Conservation (phyloP, 257 asterid genomes). For the Linaria vulgaris region DNA sequence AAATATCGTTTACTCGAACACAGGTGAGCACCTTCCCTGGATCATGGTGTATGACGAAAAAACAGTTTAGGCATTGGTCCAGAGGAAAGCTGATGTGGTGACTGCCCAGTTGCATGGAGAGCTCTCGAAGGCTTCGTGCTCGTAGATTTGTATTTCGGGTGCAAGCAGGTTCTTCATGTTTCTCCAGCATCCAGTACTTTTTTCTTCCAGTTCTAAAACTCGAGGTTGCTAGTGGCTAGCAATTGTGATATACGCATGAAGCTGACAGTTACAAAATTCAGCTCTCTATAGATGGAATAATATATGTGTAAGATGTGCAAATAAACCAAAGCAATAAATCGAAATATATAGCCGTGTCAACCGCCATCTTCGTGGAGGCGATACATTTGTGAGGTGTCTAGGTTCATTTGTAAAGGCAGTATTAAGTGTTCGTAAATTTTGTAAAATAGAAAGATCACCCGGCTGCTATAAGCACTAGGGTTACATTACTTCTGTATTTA, state of each 20-base stretch:
- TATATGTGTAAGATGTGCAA: constrained; percentile 22
- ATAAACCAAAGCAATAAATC: constrained; percentile 17
- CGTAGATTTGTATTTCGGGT: background rate
- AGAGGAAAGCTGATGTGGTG: constrained; percentile 66
- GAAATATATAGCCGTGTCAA: background rate
- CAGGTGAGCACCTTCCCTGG: constrained; percentile 78
- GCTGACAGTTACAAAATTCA: constrained; percentile 15
- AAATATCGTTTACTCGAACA: constrained; percentile 14
- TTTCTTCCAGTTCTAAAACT: constrained; percentile 2
- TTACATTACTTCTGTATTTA: background rate
- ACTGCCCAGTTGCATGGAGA: constrained; percentile 15
- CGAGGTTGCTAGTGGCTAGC: constrained; percentile 3
- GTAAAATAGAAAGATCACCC: no score
- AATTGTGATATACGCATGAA: background rate
- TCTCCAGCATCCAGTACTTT: background rate
- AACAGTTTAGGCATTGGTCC: constrained; percentile 59
- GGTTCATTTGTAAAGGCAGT: background rate
- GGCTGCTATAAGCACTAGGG: no score
- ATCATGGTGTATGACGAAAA: constrained; percentile 77
- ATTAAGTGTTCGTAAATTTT: no score
- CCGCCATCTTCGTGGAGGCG: background rate
- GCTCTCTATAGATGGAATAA: constrained; percentile 16
- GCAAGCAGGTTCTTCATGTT: constrained; percentile 15
- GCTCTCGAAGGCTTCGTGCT: constrained; percentile 1
- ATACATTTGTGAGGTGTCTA: background rate